These are phyloP conservation scores for Zygosaccharomyces pseudorouxii DNA, from an alignment of 805 yeast genomes.

Conservation along the genomic window DNA sequence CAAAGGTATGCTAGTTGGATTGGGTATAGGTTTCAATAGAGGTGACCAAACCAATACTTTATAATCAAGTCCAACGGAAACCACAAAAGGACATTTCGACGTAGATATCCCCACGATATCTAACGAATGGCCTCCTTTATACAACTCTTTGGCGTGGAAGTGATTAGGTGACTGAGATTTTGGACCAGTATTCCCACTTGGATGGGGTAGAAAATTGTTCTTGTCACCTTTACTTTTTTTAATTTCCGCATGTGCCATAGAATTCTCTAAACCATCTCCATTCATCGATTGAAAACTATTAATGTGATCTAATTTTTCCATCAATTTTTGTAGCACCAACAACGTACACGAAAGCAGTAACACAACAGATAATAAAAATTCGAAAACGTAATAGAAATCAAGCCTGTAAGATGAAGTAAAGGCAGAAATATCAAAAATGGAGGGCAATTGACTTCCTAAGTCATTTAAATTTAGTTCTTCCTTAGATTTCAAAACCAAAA, in stretches of 20 bases:
- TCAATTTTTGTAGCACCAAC: slow-evolving; percentile 40
- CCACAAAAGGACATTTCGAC: slow-evolving; percentile 56
- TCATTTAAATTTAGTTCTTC: neutral
- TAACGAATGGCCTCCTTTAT: slow-evolving; percentile 50
- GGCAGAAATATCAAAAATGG: slow-evolving; percentile 13
- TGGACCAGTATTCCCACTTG: neutral
- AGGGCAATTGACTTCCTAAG: neutral
- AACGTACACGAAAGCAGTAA: slow-evolving; percentile 49
- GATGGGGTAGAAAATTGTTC: neutral
- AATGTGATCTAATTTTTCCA: slow-evolving; percentile 21
- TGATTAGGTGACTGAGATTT: slow-evolving; percentile 1
- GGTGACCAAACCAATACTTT: slow-evolving; percentile 73
- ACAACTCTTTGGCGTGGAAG: slow-evolving; percentile 37
- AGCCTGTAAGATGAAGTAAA: slow-evolving; percentile 38
- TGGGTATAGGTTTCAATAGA: slow-evolving; percentile 43
- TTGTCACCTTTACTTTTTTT: slow-evolving; percentile 1
- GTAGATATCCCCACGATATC: slow-evolving; percentile 62
- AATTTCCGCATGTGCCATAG: neutral
- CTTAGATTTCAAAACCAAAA: slow-evolving; percentile 9
- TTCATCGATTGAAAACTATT: slow-evolving; percentile 2
- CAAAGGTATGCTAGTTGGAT: slow-evolving; percentile 43
- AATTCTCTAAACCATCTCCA: neutral
- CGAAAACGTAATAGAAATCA: slow-evolving; percentile 51
- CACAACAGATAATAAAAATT: slow-evolving; percentile 47
- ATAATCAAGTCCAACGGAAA: slow-evolving; percentile 71